Percentiles rank a stretch among this genome's conserved stretches.
Conservation (phyloP, 805 yeast genomes). For the Candida loeiensis region DNA sequence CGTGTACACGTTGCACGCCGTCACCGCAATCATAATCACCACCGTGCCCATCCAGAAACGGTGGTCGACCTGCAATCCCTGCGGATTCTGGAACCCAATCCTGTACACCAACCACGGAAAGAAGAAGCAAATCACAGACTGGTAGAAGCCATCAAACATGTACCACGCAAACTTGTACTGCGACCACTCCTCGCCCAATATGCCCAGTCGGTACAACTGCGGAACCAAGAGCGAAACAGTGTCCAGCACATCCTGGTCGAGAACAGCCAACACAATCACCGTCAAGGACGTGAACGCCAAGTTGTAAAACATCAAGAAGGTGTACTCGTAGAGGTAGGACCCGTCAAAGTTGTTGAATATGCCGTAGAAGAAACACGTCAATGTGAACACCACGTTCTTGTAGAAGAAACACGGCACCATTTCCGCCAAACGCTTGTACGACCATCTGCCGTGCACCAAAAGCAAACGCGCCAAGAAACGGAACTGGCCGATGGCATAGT, state of each 20-base stretch:
- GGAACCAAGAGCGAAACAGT: conserved; percentile 70
- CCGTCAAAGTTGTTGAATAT: conserved; percentile 75
- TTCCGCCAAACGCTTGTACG: conserved; percentile 74
- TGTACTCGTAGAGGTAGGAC: conserved; percentile 71
- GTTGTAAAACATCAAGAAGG: conserved; percentile 75
- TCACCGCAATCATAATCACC: conserved; percentile 63
- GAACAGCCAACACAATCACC: conserved; percentile 70
- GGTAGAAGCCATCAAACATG: conserved; percentile 75
- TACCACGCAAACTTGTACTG: conserved; percentile 66
- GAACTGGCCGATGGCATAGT: conserved; percentile 82
- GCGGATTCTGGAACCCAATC: conserved; percentile 34
- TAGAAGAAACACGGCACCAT: conserved; percentile 81
- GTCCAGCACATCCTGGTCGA: conserved; percentile 78
- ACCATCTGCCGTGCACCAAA: conserved; percentile 83
- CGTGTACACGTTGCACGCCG: conserved; percentile 64
- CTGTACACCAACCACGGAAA: conserved; percentile 58
- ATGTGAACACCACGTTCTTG: conserved; percentile 71
- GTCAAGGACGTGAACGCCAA: conserved; percentile 83
- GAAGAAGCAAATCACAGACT: conserved; percentile 67
- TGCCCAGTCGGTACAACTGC: conserved; percentile 70
- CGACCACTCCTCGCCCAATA: conserved; percentile 68
- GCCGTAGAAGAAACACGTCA: conserved; percentile 79
- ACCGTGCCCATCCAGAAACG: conserved; percentile 68
- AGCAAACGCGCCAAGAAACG: conserved; percentile 64
- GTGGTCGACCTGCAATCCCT: conserved; percentile 63